phyloP scores from a whole-genome alignment of 2,329 filamentous ascomycete genomes.

The Diaporthe caulivora region DNA sequence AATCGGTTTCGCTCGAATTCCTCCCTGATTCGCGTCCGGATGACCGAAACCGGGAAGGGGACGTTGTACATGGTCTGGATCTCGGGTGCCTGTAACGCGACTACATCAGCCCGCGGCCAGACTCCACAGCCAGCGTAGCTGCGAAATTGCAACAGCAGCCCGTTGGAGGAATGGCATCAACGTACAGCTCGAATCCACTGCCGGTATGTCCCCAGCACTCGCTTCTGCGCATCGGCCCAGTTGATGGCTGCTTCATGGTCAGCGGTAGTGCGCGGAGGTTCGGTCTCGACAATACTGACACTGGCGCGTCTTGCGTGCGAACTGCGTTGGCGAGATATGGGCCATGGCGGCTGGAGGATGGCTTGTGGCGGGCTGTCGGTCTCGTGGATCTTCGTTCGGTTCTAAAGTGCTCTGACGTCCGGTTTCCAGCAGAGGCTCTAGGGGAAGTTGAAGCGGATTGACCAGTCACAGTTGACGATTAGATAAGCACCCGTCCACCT shows the following conservation, averaged over 20 bases:
- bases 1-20: conserved; percentile 97
- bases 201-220: conserved; percentile 91
- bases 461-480: conserved; percentile 40
- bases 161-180: conserved; percentile 46
- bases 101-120: conserved; percentile 26
- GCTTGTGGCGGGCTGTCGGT: conserved; percentile 49
- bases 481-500: conserved; percentile 23
- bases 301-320: conserved; percentile 83
- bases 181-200: conserved; percentile 97
- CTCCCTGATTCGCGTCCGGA: conserved; percentile 94
- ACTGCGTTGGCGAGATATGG: conserved; percentile 87
- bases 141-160: neutral
- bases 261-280: conserved; percentile 47
- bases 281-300: conserved; percentile 65
- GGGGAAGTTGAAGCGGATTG: conserved; percentile 30
- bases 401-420: conserved; percentile 37
- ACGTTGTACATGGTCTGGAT: conserved; percentile 98
- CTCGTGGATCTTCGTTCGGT: conserved; percentile 44
- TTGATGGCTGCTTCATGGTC: conserved; percentile 76
- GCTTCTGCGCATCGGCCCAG: conserved; percentile 87
- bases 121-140: neutral
- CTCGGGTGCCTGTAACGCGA: conserved; percentile 80
- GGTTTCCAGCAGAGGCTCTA: neutral
- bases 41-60: conserved; percentile 85
- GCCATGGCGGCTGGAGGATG: conserved; percentile 73